phyloP scores from a whole-genome alignment of 2,329 filamentous ascomycete genomes.

The Diplodia mutila region DNA sequence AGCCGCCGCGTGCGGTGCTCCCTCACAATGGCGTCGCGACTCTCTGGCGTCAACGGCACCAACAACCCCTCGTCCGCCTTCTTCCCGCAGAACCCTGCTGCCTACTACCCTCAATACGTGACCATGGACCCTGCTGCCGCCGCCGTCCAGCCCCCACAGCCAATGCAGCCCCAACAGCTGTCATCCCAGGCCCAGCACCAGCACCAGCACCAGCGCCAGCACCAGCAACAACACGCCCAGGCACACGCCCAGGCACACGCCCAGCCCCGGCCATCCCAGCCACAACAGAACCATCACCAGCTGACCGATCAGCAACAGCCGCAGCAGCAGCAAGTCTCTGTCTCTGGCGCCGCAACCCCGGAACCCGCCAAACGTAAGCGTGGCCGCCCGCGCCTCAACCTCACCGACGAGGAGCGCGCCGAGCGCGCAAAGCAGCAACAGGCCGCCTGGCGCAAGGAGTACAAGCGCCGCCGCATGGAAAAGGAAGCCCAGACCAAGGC shows the following conservation, averaged over 20 bases:
- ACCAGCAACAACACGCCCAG: not conserved
- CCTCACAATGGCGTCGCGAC: constrained; percentile 14
- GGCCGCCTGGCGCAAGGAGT: constrained; percentile 23
- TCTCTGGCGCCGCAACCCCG: not conserved
- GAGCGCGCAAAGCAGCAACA: constrained; percentile 21
- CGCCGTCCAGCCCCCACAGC: not conserved
- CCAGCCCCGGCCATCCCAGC: not conserved
- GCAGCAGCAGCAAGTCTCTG: not conserved
- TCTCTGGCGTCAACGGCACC: not conserved
- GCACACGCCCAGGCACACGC: not conserved
- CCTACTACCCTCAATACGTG: constrained; percentile 6
- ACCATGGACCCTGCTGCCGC: constrained; percentile 1
- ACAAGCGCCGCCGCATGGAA: constrained; percentile 9
- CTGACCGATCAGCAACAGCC: not conserved
- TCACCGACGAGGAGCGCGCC: constrained; percentile 24
- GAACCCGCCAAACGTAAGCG: constrained; percentile 23
- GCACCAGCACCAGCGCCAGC: constrained; percentile 2
- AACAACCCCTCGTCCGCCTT: not conserved
- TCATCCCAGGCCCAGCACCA: not conserved
- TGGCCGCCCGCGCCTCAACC: constrained; percentile 25
- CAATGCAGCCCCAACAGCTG: not conserved
- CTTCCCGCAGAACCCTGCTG: constrained; percentile 7
- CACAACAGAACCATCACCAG: not conserved
- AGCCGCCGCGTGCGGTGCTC: not conserved
- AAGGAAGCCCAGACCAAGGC: constrained; percentile 54